Evolutionary conservation across 805 yeast species (phyloP), one percentile per base, ranked within the genome.

Genomic region (Candida coleopterorum): DNA sequence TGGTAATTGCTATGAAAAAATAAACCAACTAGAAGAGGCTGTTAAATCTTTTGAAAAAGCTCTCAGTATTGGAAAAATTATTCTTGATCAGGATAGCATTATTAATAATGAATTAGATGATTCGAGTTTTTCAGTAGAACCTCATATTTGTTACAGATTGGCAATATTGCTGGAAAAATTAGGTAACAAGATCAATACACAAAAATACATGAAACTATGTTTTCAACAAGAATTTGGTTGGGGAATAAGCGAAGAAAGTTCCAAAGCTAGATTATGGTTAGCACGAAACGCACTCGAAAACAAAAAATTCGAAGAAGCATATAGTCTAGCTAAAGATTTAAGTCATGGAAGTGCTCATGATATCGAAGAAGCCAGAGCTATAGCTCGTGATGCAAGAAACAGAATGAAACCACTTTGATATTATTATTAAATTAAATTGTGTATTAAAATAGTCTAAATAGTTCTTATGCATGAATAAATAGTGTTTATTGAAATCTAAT

Each of bases 251-350:
- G 88, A 81, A 46, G 88, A 84, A 45, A 81, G 84, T 0, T 72
- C 83, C 8, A 83, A 80, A 50, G 94, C 96, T 0, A 66, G 93
- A 28, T 62, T 89, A 36, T 89, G 97, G 97, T 61, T 89, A 18
- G 95, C 96, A 1, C 72, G 78, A 35, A 62, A 72, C 45, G 89
- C 87, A 31, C 57, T 80, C 41, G 67, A 66, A 12, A 58, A 60
- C 27, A 65, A 72, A 10, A 75, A 77, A 42, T 88, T 74, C 64
- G 77, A 76, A 32, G 70, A 65, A 38, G 95, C 96, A 0, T 79
- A 79, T 43, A 75, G 71, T 34, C 76, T 82, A 52, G 93, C 95
- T 1, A 74, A 76, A 37, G 85, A 79, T 39, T 70, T 87, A 45
- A 61, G 60, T 32, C 62, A 62, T 37, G 94, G 90, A 20, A 75